Percentiles rank a stretch among this genome's conserved stretches.
Conservation (phyloP, 2,329 filamentous ascomycete species). For the Calonectria fujianensis region DNA sequence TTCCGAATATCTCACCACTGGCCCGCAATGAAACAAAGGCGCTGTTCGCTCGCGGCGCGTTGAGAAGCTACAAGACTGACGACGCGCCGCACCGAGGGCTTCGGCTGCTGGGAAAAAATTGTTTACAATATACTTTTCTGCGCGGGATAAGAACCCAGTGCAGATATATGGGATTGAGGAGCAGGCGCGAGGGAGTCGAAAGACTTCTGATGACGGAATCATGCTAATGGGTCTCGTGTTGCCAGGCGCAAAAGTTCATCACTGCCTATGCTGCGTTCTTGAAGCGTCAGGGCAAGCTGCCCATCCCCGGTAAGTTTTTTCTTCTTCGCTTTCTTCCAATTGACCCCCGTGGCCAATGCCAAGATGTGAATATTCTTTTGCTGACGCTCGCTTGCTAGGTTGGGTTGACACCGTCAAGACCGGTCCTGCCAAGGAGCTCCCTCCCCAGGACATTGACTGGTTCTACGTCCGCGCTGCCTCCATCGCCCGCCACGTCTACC, state of each 20-base stretch:
- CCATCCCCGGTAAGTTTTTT: constrained; percentile 81
- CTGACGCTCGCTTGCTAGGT: constrained; percentile 70
- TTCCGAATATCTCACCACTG: constrained; percentile 50
- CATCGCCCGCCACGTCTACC: constrained; percentile 98
- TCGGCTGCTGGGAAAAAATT: constrained; percentile 41
- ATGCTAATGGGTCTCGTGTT: constrained; percentile 76
- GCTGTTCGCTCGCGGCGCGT: constrained; percentile 46
- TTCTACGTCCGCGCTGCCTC: constrained; percentile 93
- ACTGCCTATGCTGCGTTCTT: constrained; percentile 89
- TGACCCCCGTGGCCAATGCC: background rate
- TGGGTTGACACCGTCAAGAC: constrained; percentile 99
- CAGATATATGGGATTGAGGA: constrained; percentile 64
- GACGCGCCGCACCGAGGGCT: constrained; percentile 42
- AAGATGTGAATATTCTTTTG: constrained; percentile 1
- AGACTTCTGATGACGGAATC: constrained; percentile 85
- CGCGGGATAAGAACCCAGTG: constrained; percentile 39
- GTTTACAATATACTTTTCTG: constrained; percentile 5
- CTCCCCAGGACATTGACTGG: constrained; percentile 99
- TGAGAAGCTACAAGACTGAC: constrained; percentile 29
- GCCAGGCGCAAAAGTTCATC: constrained; percentile 92
- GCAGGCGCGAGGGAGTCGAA: constrained; percentile 84
- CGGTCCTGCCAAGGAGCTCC: constrained; percentile 95
- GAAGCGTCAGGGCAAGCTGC: constrained; percentile 95
- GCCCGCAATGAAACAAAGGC: constrained; percentile 42
- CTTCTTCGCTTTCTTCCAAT: background rate